Conservation (phyloP, 2,329 filamentous ascomycete genomes). For the Byssothecium circinans region DNA sequence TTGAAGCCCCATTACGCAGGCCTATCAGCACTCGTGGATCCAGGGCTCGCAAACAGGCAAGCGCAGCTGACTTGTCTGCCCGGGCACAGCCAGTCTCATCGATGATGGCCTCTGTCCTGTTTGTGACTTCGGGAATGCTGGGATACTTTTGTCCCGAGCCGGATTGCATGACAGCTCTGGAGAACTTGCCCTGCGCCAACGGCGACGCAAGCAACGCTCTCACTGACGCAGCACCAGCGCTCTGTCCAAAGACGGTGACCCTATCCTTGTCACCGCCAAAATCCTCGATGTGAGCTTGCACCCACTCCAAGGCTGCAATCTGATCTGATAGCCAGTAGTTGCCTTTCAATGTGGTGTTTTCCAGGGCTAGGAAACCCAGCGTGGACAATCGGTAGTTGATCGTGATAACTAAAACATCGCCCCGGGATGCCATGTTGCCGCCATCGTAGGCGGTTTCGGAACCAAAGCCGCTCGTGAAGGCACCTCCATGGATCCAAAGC, state of each 20-base stretch:
- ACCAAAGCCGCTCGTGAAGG: slow-evolving; percentile 45
- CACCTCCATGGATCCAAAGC: slow-evolving; percentile 53
- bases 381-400: slow-evolving; percentile 48
- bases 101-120: slow-evolving; percentile 23
- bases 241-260: slow-evolving; percentile 45
- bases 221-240: slow-evolving; percentile 43
- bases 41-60: slow-evolving; percentile 28
- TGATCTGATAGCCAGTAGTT: slow-evolving; percentile 56
- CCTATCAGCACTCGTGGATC: slow-evolving; percentile 23
- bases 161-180: slow-evolving; percentile 48
- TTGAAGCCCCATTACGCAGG: slow-evolving; percentile 3
- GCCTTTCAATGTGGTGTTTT: slow-evolving; percentile 50
- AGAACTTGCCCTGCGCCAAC: slow-evolving; percentile 52
- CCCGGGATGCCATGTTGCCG: slow-evolving; percentile 50
- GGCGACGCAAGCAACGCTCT: slow-evolving; percentile 55
- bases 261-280: slow-evolving; percentile 41
- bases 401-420: slow-evolving; percentile 50
- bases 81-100: slow-evolving; percentile 27
- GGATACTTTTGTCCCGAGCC: slow-evolving; percentile 22
- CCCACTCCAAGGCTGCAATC: slow-evolving; percentile 55
- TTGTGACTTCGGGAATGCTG: slow-evolving; percentile 26
- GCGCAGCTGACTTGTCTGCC: slow-evolving; percentile 9
- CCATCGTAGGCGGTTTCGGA: slow-evolving; percentile 51
- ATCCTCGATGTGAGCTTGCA: slow-evolving; percentile 44
- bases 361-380: slow-evolving; percentile 39